These are phyloP conservation scores for Phytophthora pseudosyringae DNA, from an alignment of 352 stramenopile species.

Conservation along the genomic window DNA sequence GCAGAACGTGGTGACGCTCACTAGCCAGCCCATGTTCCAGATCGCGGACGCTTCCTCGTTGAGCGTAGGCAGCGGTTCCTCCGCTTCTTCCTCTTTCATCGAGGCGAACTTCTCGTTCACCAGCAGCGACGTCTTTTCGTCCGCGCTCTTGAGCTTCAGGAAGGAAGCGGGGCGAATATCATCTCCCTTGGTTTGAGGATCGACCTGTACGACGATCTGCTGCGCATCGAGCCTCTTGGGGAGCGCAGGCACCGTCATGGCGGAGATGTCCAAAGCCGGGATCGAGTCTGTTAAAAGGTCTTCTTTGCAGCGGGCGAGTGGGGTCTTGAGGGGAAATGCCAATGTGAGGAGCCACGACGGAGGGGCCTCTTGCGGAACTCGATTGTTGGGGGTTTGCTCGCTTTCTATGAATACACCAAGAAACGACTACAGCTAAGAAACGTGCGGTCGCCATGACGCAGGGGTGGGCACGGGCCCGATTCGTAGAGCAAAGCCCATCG, in stretches of 20 bases:
- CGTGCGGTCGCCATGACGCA: conserved; percentile 20
- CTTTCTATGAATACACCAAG: conserved; percentile 22
- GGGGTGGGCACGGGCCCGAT: conserved; percentile 9
- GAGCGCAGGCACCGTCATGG: conserved; percentile 27
- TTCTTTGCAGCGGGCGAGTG: conserved; percentile 2
- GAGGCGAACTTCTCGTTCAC: conserved; percentile 12
- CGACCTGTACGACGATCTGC: conserved; percentile 21
- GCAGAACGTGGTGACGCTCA: conserved; percentile 84
- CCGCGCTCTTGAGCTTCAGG: conserved; percentile 9
- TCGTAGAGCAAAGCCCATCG: conserved; percentile 20
- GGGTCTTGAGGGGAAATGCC: conserved; percentile 26
- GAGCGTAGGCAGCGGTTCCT: conserved; percentile 38
- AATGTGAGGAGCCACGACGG: conserved; percentile 13
- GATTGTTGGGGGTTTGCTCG: not conserved
- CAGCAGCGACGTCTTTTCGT: conserved; percentile 31
- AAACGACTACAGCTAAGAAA: conserved; percentile 27
- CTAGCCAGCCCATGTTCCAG: conserved; percentile 86
- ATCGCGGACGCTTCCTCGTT: conserved; percentile 67
- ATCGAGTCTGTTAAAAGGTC: not conserved
- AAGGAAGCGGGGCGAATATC: not conserved
- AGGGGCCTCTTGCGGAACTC: not conserved
- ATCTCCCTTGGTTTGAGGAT: conserved; percentile 7
- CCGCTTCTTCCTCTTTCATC: conserved; percentile 30
- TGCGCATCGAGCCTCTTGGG: conserved; percentile 21
- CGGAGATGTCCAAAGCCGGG: not conserved